A percentile compares a stretch with the other conserved stretches of the same genome.
Conservation (phyloP, 1,284 basidiomycete species). For the Anthracocystis setariae region DNA sequence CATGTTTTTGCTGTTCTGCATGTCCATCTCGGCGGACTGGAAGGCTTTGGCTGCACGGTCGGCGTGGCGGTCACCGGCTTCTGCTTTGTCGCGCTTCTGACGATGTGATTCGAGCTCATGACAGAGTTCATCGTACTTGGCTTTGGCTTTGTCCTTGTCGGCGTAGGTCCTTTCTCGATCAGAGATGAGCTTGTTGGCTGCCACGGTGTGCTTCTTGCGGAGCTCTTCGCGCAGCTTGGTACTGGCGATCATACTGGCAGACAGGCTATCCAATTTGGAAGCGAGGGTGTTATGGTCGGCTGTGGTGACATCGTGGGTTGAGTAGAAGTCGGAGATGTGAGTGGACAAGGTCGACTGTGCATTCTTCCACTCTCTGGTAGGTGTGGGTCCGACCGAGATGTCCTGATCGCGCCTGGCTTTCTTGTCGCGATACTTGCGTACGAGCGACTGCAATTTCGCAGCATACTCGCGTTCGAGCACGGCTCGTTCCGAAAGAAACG, state of each 20-base stretch:
- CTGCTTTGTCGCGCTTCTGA: conserved; percentile 51
- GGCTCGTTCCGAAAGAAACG: conserved; percentile 51
- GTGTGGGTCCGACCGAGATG: conserved; percentile 41
- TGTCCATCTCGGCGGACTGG: conserved; percentile 45
- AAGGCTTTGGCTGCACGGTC: conserved; percentile 50
- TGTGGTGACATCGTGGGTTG: conserved; percentile 24
- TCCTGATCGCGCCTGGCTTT: conserved; percentile 42
- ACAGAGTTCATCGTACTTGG: conserved; percentile 57
- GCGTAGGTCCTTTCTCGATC: conserved; percentile 53
- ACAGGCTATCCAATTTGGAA: conserved; percentile 25
- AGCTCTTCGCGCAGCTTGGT: conserved; percentile 40
- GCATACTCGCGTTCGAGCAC: conserved; percentile 55
- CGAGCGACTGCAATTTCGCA: conserved; percentile 38
- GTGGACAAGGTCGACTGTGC: conserved; percentile 29
- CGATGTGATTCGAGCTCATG: conserved; percentile 49
- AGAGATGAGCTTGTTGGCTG: conserved; percentile 36
- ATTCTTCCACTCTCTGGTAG: conserved; percentile 47
- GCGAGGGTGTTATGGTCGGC: conserved; percentile 32
- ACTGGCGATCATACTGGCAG: conserved; percentile 24
- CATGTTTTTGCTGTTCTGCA: conserved; percentile 55
- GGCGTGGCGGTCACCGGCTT: conserved; percentile 44
- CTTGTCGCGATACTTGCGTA: conserved; percentile 48
- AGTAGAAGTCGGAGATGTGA: conserved; percentile 28
- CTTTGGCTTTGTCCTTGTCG: conserved; percentile 50
- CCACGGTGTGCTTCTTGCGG: conserved; percentile 46